Evolutionary conservation across 129 eudicot genomes (phyloP), one percentile per base, ranked within the genome.

Genomic region (Gnaphalium uliginosum): DNA sequence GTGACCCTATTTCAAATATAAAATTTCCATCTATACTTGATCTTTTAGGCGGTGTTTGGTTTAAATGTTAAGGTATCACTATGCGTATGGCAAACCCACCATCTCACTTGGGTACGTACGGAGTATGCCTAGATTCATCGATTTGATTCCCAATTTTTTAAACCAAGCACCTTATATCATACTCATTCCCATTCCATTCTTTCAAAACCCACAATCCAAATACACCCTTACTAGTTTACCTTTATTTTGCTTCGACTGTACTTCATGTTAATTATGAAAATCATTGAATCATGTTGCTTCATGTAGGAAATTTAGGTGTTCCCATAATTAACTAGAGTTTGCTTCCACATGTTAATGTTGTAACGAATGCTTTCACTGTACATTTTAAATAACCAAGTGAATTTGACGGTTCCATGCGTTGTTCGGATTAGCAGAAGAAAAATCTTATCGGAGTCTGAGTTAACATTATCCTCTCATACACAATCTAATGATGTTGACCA

Each of bases 311-410:
- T 43, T 43, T 43, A 43, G 2, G 18, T 43, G 51, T 11, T 43
- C 8, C 17, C 15, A 13, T 43, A 10, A 43, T 3, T 43, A 14
- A 43, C 18, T 43, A 43, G 5, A 43, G 4, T 56, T 19, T 56
- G 11, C 61, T 56, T 56, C 11, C 13, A 11, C 61, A 21, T 21
- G 9, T 13, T 61, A 59, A 24, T 59, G 8, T 59, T 23, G 30
- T 62, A 62, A 27, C 9, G 9, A 11, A 27, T 62, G 41, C 41
- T 63, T 63, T 63, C 37, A 63, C 68, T 63, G 26, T 61, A 61
- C 18, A 4, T 29, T 15, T 56, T 5, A 57, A 57, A 26, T 11
- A 26, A 61, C 66, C 18, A 61, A 61, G 15, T 27, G 30, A 21
- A 56, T 56, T 56, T 56, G 50, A 46, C 18, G 10, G 53, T 14